These are phyloP conservation scores for Chrysoporthe cubensis DNA, from an alignment of 2,329 filamentous ascomycete species.

Conservation along the genomic window DNA sequence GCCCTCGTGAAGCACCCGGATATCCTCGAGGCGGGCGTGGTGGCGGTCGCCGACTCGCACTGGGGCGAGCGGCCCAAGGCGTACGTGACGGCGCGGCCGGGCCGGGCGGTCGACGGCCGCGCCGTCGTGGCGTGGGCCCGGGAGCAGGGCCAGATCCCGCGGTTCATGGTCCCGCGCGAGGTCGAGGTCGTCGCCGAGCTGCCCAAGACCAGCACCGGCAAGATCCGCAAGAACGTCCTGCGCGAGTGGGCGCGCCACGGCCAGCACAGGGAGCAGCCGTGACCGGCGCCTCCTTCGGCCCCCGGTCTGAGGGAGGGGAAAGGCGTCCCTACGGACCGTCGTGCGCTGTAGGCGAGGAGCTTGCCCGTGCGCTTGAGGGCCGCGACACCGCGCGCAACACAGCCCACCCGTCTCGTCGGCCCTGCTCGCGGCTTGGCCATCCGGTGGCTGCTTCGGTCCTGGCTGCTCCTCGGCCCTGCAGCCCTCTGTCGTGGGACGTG, in stretches of 20 bases:
- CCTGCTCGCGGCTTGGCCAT: not conserved
- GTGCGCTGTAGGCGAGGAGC: no score
- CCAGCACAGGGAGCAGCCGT: constrained; percentile 20
- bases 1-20: constrained; percentile 88
- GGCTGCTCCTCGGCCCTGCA: not conserved
- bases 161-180: constrained; percentile 82
- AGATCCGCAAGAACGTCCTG: constrained; percentile 93
- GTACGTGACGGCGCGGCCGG: constrained; percentile 79
- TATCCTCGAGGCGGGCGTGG: constrained; percentile 88
- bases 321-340: no score
- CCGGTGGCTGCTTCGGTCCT: not conserved
- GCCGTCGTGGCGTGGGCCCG: constrained; percentile 88
- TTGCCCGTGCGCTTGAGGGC: no score
- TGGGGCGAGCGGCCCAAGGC: constrained; percentile 98
- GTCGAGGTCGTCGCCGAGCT: constrained; percentile 82
- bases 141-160: constrained; percentile 77
- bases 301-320: no score
- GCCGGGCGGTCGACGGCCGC: constrained; percentile 49
- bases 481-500: not conserved
- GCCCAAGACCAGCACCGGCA: constrained; percentile 96
- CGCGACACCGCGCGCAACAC: no score
- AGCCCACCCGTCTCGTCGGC: no score
- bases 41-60: constrained; percentile 82
- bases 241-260: constrained; percentile 76
- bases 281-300: no score